Evolutionary conservation across 176 grass and related monocot species (phyloP).

Genomic region (Tillandsia fasciculata): DNA sequence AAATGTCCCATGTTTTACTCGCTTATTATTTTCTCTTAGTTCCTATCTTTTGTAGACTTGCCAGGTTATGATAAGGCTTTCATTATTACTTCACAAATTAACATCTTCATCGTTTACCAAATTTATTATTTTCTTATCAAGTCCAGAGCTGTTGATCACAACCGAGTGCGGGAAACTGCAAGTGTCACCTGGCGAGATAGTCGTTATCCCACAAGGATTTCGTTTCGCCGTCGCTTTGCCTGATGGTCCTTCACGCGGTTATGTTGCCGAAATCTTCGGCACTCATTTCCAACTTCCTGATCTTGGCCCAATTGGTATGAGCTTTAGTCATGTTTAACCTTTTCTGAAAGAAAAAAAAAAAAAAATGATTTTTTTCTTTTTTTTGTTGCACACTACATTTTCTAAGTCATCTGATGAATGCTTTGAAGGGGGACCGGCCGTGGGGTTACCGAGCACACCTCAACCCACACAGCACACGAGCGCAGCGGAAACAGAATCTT

Average conservation of each 20-base stretch:
- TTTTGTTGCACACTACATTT: background rate
- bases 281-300: slow-evolving; percentile 90
- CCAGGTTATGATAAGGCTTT: background rate
- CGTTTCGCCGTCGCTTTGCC: slow-evolving; percentile 65
- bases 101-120: slow-evolving; percentile 1
- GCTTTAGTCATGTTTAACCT: background rate
- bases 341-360: background rate
- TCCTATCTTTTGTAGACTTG: too few relatives aligned
- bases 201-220: slow-evolving; percentile 88
- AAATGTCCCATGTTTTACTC: too few relatives aligned
- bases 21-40: too few relatives aligned
- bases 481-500: too few relatives aligned
- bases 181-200: slow-evolving; percentile 71
- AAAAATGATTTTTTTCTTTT: background rate
- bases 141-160: slow-evolving; percentile 72
- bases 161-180: slow-evolving; percentile 76
- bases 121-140: slow-evolving; percentile 36
- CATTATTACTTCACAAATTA: slow-evolving; percentile 9
- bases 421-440: too few relatives aligned
- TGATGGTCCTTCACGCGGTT: slow-evolving; percentile 72
- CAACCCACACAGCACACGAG: too few relatives aligned
- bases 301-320: slow-evolving; percentile 82
- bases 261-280: slow-evolving; percentile 85
- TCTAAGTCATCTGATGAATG: background rate
- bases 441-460: too few relatives aligned